Conservation (phyloP, 1,284 basidiomycete species). For the Rhizopogon parksii region DNA sequence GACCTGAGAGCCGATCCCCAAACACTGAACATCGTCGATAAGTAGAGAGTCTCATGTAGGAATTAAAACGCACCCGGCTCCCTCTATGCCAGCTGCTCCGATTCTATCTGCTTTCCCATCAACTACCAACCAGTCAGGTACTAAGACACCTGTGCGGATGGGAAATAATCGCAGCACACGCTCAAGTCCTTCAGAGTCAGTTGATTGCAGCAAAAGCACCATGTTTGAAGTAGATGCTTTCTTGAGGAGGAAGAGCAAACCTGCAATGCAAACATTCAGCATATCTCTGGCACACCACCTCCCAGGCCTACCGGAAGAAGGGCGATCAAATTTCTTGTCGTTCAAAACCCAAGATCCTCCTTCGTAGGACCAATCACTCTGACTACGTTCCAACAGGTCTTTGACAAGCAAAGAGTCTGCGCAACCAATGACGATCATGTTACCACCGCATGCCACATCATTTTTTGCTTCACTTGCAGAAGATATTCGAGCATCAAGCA, state of each 20-base stretch:
- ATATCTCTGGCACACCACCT: neutral
- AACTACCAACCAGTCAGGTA: constrained; percentile 71
- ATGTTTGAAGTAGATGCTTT: constrained; percentile 43
- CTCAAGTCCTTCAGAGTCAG: constrained; percentile 54
- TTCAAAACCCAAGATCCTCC: constrained; percentile 17
- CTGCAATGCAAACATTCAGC: constrained; percentile 24
- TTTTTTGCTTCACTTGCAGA: constrained; percentile 30
- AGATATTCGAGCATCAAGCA: constrained; percentile 60
- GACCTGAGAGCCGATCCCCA: constrained; percentile 33
- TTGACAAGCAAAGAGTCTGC: constrained; percentile 27
- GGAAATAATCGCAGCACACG: constrained; percentile 67
- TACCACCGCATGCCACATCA: constrained; percentile 35
- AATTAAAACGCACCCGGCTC: constrained; percentile 54
- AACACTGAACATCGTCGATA: constrained; percentile 27
- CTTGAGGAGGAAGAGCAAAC: constrained; percentile 64
- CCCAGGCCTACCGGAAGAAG: constrained; percentile 22
- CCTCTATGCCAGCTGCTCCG: constrained; percentile 66
- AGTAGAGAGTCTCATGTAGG: neutral
- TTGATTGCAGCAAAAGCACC: constrained; percentile 55
- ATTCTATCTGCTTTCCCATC: constrained; percentile 43
- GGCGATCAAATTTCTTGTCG: constrained; percentile 15
- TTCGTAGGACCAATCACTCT: constrained; percentile 14
- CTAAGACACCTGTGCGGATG: constrained; percentile 66
- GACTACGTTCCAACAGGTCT: constrained; percentile 22
- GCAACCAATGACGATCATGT: constrained; percentile 52